A percentile compares a stretch with the other conserved stretches of the same genome.
Evolutionary conservation across 805 yeast genomes (phyloP).

Genomic region (Candida endomychidarum): DNA sequence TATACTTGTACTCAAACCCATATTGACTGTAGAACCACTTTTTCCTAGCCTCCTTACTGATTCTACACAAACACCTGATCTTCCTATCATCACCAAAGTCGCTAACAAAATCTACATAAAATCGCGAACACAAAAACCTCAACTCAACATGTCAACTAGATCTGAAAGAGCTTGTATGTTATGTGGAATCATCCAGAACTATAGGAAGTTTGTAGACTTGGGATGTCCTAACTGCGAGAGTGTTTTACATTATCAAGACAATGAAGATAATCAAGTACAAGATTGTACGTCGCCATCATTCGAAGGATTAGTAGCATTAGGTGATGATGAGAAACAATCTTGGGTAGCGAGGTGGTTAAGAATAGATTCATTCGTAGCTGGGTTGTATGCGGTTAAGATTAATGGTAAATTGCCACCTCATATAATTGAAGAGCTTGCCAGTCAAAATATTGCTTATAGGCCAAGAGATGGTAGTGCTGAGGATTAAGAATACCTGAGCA

Average conservation of each 20-base stretch:
- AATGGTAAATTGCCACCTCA: constrained; percentile 91
- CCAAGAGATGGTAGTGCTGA: constrained; percentile 92
- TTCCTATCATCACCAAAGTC: no score
- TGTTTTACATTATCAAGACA: constrained; percentile 69
- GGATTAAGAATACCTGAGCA: constrained; percentile 37
- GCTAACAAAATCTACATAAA: no score
- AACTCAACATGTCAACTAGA: constrained; percentile 47
- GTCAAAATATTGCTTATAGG: constrained; percentile 77
- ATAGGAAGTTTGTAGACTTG: constrained; percentile 65
- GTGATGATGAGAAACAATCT: constrained; percentile 72
- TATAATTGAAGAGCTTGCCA: constrained; percentile 67
- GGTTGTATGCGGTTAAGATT: constrained; percentile 90
- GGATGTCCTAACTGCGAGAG: constrained; percentile 98
- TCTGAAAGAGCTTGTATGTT: constrained; percentile 95
- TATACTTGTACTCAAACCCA: no score
- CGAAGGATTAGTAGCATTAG: constrained; percentile 91
- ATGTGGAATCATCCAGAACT: constrained; percentile 88
- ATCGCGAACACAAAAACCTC: no score
- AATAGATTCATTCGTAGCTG: constrained; percentile 83
- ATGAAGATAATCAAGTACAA: constrained; percentile 79
- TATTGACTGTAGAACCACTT: no score
- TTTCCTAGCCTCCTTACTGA: no score
- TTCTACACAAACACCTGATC: background rate
- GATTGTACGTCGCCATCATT: constrained; percentile 96
- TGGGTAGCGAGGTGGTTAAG: constrained; percentile 98